Base-by-base conservation (phyloP, 2,329 filamentous ascomycete species). In the Orbilia quercus region DNA sequence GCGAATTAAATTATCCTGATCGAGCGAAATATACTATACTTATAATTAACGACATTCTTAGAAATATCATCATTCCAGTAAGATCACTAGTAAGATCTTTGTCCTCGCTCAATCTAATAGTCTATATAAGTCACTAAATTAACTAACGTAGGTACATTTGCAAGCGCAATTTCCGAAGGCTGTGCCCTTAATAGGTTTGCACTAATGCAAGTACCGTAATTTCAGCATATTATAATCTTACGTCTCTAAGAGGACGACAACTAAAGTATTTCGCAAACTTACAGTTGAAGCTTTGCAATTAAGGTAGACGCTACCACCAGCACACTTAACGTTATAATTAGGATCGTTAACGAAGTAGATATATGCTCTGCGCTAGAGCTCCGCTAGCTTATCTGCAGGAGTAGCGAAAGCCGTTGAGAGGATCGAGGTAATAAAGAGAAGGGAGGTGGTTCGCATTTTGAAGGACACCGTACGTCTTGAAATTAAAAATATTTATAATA, bases 321-420 rank as follows among this genome's bases (percentile, higher is more conserved):
- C 51, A 11, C 51, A 55, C 14, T 55, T 55, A 28, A 12, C 23
- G 22, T 55, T 42, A n/a, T 31, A 55, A 23, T 55, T 7, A 28
- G 51, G 51, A 55, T 55, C 51, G 16, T 55, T 55, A n/a, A 55
- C 51, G 18, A 55, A 55, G 18, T 31, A 55, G 22, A 1, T 4
- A 20, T 22, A 22, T 4, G 51, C 28, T 40, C 51, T 38, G 18
- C 16, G 31, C 14, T 55, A 16, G 12, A 55, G 51, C n/a, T 22
- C 16, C 16, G 28, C 51, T 40, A 31, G 31, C 18, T 55, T 20
- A 1, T 9, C 51, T 14, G 51, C n/a, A 12, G 51, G 51, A 20
- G 51, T 31, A 23, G 11, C 31, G 18, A 55, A 25, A 1, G 28
- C 51, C 2, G 34, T 18, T 22, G 51, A 14, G 18, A 40, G 5